Percentiles rank a stretch among this genome's conserved stretches.
Conservation (phyloP, 2,329 filamentous ascomycete species). For the Ramularia endophylla region DNA sequence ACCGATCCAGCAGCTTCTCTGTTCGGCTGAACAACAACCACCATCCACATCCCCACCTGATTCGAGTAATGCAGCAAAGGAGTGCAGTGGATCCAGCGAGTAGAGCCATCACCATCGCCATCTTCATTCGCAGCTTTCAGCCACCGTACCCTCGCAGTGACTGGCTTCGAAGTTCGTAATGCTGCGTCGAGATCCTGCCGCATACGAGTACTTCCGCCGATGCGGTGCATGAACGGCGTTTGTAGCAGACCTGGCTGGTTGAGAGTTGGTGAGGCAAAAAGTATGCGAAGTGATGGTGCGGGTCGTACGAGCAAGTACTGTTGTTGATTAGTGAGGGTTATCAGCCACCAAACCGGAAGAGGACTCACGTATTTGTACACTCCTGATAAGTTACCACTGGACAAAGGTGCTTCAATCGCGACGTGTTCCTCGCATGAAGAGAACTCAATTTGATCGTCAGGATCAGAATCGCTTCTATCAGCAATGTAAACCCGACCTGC, state of each 20-base stretch:
- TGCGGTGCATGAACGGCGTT: conserved; percentile 42
- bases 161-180: conserved; percentile 59
- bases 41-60: conserved; percentile 69
- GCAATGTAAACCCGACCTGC: conserved; percentile 40
- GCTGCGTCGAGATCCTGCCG: conserved; percentile 51
- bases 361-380: conserved; percentile 52
- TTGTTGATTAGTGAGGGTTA: neutral
- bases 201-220: conserved; percentile 45
- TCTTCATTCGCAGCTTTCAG: conserved; percentile 39
- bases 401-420: neutral
- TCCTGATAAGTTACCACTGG: conserved; percentile 38
- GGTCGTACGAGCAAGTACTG: conserved; percentile 46
- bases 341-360: neutral
- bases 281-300: conserved; percentile 42
- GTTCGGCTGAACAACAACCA: conserved; percentile 52
- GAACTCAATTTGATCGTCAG: conserved; percentile 14
- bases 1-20: too few species aligned
- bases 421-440: conserved; percentile 1
- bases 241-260: conserved; percentile 44
- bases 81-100: conserved; percentile 73
- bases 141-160: conserved; percentile 71
- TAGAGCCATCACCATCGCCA: conserved; percentile 50
- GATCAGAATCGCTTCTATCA: conserved; percentile 35
- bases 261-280: conserved; percentile 46
- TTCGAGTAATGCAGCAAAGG: conserved; percentile 62